phyloP scores from a whole-genome alignment of 2,329 filamentous ascomycete species.

The Ceratocystis papillata region DNA sequence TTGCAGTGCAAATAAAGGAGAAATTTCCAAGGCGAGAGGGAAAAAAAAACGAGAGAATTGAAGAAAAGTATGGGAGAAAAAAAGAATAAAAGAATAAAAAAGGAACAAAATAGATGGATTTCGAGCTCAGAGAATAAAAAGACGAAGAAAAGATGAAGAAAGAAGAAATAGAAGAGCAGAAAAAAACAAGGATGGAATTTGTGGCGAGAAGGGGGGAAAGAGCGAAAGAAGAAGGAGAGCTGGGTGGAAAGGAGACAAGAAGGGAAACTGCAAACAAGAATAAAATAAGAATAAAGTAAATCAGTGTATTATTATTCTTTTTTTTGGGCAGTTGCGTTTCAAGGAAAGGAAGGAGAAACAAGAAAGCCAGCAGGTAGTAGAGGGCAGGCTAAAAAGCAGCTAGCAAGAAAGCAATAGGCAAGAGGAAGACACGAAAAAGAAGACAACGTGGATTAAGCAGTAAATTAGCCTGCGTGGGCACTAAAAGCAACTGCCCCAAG shows the following conservation, averaged over 20 bases:
- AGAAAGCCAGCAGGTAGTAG: neutral
- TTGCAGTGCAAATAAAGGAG: slow-evolving; percentile 1
- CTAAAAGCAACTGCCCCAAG: neutral
- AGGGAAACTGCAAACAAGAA: slow-evolving; percentile 10
- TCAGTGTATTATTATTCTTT: neutral
- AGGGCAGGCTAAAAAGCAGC: neutral
- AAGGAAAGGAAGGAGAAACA: slow-evolving; percentile 13
- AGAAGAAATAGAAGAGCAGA: neutral
- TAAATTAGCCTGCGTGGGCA: neutral
- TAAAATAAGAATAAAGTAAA: slow-evolving; percentile 8
- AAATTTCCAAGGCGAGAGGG: neutral
- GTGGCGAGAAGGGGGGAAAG: slow-evolving; percentile 1
- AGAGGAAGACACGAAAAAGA: neutral
- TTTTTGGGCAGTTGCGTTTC: neutral
- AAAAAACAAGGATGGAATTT: slow-evolving; percentile 14
- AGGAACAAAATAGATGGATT: neutral
- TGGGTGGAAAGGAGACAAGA: neutral
- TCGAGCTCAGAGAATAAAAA: neutral
- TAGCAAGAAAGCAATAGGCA: neutral
- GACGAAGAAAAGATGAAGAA: slow-evolving; percentile 1
- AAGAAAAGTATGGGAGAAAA: slow-evolving; percentile 11
- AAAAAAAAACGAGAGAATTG: slow-evolving; percentile 12
- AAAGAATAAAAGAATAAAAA: slow-evolving; percentile 12
- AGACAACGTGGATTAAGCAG: neutral
- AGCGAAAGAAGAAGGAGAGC: slow-evolving; percentile 6